Conservation (phyloP, 2,329 filamentous ascomycete genomes). For the Aureobasidium melanogenum region DNA sequence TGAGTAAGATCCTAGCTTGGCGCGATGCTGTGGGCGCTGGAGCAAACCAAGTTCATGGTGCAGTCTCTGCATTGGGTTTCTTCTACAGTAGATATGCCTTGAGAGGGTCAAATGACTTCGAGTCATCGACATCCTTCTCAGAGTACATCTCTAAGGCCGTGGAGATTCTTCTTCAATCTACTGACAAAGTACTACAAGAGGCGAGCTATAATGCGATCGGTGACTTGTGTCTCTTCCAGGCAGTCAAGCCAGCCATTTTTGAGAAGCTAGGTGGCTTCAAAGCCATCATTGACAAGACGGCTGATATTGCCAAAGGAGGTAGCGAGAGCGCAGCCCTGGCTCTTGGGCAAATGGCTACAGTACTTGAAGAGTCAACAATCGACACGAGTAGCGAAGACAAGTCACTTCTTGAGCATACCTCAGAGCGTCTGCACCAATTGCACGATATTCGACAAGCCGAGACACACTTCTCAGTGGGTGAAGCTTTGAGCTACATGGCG, state of each 20-base stretch:
- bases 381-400: slow-evolving; percentile 27
- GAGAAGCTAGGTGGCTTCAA: slow-evolving; percentile 15
- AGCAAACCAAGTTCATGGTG: slow-evolving; percentile 51
- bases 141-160: slow-evolving; percentile 38
- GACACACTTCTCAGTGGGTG: slow-evolving; percentile 82
- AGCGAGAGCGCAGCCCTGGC: slow-evolving; percentile 75
- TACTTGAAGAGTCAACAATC: slow-evolving; percentile 39
- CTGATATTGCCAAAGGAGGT: slow-evolving; percentile 63
- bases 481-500: slow-evolving; percentile 71
- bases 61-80: slow-evolving; percentile 50
- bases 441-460: slow-evolving; percentile 81
- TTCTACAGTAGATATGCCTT: slow-evolving; percentile 49
- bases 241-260: slow-evolving; percentile 37
- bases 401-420: slow-evolving; percentile 44
- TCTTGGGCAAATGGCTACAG: slow-evolving; percentile 66
- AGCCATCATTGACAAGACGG: slow-evolving; percentile 52
- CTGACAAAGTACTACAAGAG: slow-evolving; percentile 49
- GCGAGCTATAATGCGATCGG: slow-evolving; percentile 50
- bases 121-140: slow-evolving; percentile 21
- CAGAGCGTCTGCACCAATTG: slow-evolving; percentile 62
- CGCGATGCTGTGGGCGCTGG: slow-evolving; percentile 51
- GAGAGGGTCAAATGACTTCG: slow-evolving; percentile 27
- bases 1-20: slow-evolving; percentile 43
- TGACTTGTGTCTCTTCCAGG: slow-evolving; percentile 52
- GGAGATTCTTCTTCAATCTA: slow-evolving; percentile 44